A percentile compares a stretch with the other conserved stretches of the same genome.
Conservation (phyloP, 306 rosid species). For the Pterocarpus macrocarpus region DNA sequence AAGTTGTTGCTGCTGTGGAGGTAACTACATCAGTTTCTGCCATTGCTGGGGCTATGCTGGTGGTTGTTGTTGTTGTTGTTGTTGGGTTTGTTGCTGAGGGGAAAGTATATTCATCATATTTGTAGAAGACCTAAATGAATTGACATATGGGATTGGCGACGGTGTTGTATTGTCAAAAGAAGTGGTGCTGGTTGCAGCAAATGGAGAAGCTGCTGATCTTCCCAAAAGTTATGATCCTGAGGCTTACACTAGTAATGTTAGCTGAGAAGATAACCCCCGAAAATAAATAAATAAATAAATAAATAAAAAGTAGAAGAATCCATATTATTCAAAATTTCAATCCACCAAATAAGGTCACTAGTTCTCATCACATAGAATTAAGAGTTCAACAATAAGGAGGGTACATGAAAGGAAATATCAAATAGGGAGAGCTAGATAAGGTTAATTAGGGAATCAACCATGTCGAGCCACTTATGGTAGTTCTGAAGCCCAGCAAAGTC, state of each 20-base stretch:
- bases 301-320: neutral
- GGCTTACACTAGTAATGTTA: conserved; percentile 53
- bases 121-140: conserved; percentile 88
- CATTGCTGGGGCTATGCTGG: conserved; percentile 65
- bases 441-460: conserved; percentile 8
- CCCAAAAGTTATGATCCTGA: conserved; percentile 90
- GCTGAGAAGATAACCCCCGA: conserved; percentile 10
- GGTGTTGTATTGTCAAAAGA: conserved; percentile 82
- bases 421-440: conserved; percentile 21
- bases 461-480: neutral
- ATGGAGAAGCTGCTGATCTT: conserved; percentile 94
- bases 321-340: conserved; percentile 32
- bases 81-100: conserved; percentile 90
- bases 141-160: conserved; percentile 90
- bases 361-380: conserved; percentile 5
- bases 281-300: neutral
- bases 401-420: conserved; percentile 25
- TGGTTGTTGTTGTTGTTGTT: conserved; percentile 63
- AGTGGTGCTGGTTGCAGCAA: conserved; percentile 71
- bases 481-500: conserved; percentile 21
- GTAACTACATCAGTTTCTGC: conserved; percentile 82
- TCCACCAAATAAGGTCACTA: conserved; percentile 39
- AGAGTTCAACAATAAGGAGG: neutral
- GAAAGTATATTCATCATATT: conserved; percentile 89
- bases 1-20: conserved; percentile 84